Conservation (phyloP, 371 early-diverging fungal genomes). For the Chytridium lagenaria region DNA sequence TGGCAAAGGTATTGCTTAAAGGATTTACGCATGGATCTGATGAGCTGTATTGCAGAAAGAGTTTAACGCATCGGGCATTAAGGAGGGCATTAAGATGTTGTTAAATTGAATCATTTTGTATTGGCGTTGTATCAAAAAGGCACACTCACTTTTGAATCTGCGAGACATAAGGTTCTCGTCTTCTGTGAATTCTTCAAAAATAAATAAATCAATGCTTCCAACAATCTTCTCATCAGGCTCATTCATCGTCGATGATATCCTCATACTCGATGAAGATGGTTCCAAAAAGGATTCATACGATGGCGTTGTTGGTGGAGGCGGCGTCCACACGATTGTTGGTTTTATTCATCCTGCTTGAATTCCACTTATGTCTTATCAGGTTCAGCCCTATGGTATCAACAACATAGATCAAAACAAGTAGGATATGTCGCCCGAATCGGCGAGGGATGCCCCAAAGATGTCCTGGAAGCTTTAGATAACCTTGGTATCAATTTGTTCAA, state of each 20-base stretch:
- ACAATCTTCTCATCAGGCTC: slow-evolving; percentile 16
- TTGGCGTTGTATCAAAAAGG: not conserved
- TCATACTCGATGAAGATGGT: not conserved
- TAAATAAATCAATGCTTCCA: not conserved
- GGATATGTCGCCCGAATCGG: slow-evolving; percentile 27
- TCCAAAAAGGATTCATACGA: not conserved
- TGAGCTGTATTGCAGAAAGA: not conserved
- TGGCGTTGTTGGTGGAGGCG: slow-evolving; percentile 33
- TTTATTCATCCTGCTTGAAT: not conserved
- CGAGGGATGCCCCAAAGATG: not conserved
- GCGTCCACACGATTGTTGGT: slow-evolving; percentile 25
- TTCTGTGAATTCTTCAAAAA: too few species aligned
- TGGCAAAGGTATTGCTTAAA: slow-evolving; percentile 5
- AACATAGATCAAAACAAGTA: not conserved
- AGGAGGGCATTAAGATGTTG: slow-evolving; percentile 10
- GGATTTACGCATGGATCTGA: not conserved
- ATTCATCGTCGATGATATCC: slow-evolving; percentile 30
- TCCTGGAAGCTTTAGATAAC: not conserved
- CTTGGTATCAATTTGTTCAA: slow-evolving; percentile 8
- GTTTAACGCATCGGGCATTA: not conserved
- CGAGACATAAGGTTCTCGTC: not conserved
- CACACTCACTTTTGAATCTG: not conserved
- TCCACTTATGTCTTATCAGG: not conserved
- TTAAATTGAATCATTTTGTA: not conserved
- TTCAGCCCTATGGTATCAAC: slow-evolving; percentile 5